Conservation (phyloP, 2,329 filamentous ascomycete genomes). For the Lizonia empirigonia region DNA sequence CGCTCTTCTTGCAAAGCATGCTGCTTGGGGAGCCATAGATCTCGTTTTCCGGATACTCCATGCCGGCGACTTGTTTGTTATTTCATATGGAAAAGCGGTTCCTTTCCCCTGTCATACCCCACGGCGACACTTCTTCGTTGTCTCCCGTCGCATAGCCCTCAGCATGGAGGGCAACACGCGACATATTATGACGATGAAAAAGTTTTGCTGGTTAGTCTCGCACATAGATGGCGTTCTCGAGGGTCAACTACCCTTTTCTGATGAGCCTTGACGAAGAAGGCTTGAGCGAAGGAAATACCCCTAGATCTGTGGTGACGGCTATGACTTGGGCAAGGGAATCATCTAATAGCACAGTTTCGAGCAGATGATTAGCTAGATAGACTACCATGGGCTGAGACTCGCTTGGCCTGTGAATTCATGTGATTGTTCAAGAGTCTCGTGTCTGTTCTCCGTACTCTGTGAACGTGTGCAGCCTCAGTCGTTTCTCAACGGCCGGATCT, state of each 20-base stretch:
- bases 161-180: constrained; percentile 33
- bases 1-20: constrained; percentile 46
- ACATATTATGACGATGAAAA: constrained; percentile 39
- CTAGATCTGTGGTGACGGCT: constrained; percentile 34
- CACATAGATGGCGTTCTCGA: constrained; percentile 50
- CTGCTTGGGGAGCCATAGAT: constrained; percentile 52
- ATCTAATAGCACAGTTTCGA: constrained; percentile 45
- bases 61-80: constrained; percentile 41
- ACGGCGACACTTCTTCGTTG: constrained; percentile 38
- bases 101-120: constrained; percentile 44
- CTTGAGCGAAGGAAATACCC: constrained; percentile 46
- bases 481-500: too few relatives aligned
- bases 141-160: constrained; percentile 37
- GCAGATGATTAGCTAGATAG: constrained; percentile 44
- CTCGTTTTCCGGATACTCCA: constrained; percentile 48
- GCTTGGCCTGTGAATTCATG: constrained; percentile 36
- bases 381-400: constrained; percentile 32
- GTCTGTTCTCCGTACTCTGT: neutral
- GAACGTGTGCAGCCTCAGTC: too few relatives aligned
- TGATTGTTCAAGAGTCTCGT: constrained; percentile 22
- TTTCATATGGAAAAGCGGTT: constrained; percentile 49
- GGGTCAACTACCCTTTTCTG: constrained; percentile 37
- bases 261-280: constrained; percentile 33
- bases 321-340: constrained; percentile 48
- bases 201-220: constrained; percentile 41